These are phyloP conservation scores for Atkinsonella texensis DNA, from an alignment of 2,329 filamentous ascomycete species.

Conservation along the genomic window DNA sequence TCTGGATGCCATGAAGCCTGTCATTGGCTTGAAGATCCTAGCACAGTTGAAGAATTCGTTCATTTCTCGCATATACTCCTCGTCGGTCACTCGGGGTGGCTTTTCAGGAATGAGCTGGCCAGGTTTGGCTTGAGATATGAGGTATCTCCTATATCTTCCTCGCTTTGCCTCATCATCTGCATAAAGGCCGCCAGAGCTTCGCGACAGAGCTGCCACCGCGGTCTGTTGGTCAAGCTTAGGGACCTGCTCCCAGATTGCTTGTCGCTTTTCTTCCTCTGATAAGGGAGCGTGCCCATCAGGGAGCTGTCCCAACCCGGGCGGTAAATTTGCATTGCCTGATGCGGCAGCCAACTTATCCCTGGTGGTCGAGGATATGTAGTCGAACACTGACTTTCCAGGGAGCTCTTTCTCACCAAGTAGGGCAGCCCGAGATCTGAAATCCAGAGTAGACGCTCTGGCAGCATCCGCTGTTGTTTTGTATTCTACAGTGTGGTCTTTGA, in stretches of 20 bases:
- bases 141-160: slow-evolving; percentile 66
- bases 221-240: slow-evolving; percentile 55
- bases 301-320: slow-evolving; percentile 63
- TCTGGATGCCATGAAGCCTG: slow-evolving; percentile 81
- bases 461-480: slow-evolving; percentile 64
- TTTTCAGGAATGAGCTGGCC: slow-evolving; percentile 37
- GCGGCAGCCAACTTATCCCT: slow-evolving; percentile 65
- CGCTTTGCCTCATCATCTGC: slow-evolving; percentile 70
- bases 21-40: slow-evolving; percentile 78
- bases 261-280: slow-evolving; percentile 50
- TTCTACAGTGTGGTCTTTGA: slow-evolving; percentile 3
- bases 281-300: slow-evolving; percentile 49
- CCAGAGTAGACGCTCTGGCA: slow-evolving; percentile 62
- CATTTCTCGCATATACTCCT: slow-evolving; percentile 73
- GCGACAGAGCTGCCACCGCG: slow-evolving; percentile 55
- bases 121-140: slow-evolving; percentile 55
- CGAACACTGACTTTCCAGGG: slow-evolving; percentile 90
- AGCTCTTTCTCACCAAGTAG: slow-evolving; percentile 66
- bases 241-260: slow-evolving; percentile 44
- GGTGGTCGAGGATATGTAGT: slow-evolving; percentile 70
- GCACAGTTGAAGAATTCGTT: slow-evolving; percentile 57
- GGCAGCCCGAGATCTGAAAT: slow-evolving; percentile 64
- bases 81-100: slow-evolving; percentile 34
- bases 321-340: slow-evolving; percentile 66
- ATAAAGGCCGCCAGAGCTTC: slow-evolving; percentile 62